Base-by-base conservation (phyloP, 176 grass and related monocot species). In the Eragrostis curvula region DNA sequence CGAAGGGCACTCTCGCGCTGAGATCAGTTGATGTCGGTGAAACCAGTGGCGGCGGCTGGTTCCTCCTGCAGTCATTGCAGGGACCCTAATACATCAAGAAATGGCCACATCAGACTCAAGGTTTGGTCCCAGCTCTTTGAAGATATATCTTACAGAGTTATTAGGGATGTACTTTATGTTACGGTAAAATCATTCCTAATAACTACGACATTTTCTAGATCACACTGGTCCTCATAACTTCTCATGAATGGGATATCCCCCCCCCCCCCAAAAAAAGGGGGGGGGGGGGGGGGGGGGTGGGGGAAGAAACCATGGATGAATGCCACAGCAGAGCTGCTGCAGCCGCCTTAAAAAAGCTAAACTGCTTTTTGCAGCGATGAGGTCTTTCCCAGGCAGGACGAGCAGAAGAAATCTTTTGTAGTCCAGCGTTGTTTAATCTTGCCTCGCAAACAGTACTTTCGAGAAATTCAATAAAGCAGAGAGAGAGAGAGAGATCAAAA, bases 1-100 rank as follows among this genome's bases (percentile, higher is more conserved):
- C 92, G 76, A 94, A 94, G 46, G 89, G 85, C 62, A 79, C 68
- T 75, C 84, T 94, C 9, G 83, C 85, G 71, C 63, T 89, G 45
- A 68, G 62, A n/a, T 90, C 95, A 60, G 74, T 82, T 17, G 80
- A 87, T 73, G 83, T 79, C 55, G 88, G 73, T 63, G 95, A 85
- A 17, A 32, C 57, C 69, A 91, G 66, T 51, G 77, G 76, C 64
- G 89, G 78, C 13, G 92, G 83, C 46, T 92, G 89, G 72, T 72
- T 92, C 81, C 95, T 90, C 80, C 85, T 82, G 87, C 90, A 97
- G 68, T 94, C 95, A 43, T 75, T 90, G 92, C 86, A 92, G 75
- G 90, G 80, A 78, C 88, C 80, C 95, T 97, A 73, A 73, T 66
- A 73, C 78, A 90, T 42, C 68, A 70, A 24, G 78, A 89, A 89